Evolutionary conservation across 2,329 filamentous ascomycete species (phyloP).

Genomic region (Ilyonectria destructans): DNA sequence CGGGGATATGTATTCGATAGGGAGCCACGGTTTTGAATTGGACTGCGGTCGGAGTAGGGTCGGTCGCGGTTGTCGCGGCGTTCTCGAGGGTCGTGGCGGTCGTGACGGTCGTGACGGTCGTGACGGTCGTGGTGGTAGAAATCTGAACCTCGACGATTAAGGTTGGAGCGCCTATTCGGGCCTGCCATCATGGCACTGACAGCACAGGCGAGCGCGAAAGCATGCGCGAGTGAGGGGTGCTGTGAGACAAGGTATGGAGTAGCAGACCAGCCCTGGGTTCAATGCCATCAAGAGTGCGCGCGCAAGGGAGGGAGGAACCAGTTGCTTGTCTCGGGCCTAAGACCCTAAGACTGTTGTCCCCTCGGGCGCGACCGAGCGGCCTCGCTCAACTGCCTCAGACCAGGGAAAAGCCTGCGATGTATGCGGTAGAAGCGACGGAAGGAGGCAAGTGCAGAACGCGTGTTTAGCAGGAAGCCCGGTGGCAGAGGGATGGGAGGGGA

Average conservation of each 20-base stretch:
- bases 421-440: not conserved
- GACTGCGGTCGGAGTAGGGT: conserved; percentile 33
- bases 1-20: conserved; percentile 19
- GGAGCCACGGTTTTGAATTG: conserved; percentile 28
- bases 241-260: conserved; percentile 16
- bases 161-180: conserved; percentile 30
- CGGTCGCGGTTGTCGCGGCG: conserved; percentile 24
- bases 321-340: not conserved
- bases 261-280: conserved; percentile 1
- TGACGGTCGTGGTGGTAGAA: conserved; percentile 30
- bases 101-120: conserved; percentile 25
- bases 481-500: not conserved
- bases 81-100: conserved; percentile 31
- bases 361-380: not conserved
- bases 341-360: not conserved
- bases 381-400: not conserved
- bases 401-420: not conserved
- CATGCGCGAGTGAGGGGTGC: conserved; percentile 34
- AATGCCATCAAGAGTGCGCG: not conserved
- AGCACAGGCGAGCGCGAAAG: conserved; percentile 17
- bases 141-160: conserved; percentile 22
- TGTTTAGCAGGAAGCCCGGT: not conserved
- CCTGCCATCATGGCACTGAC: conserved; percentile 43
- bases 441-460: not conserved
- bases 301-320: not conserved